Evolutionary conservation across 2,329 filamentous ascomycete species (phyloP).

Genomic region (Clonostachys solani): DNA sequence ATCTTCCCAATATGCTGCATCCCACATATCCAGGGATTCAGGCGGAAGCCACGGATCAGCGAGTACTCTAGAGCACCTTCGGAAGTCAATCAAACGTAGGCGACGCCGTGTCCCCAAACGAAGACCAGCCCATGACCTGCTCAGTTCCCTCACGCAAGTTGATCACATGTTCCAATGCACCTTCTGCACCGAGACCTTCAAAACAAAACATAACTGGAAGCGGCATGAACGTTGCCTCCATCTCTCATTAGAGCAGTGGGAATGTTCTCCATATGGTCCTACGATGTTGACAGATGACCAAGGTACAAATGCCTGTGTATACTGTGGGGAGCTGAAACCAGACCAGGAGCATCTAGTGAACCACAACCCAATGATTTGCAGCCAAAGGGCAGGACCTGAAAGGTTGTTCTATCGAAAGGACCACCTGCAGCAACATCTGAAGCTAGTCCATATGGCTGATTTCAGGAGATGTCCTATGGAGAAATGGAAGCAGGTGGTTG

Average conservation of each 20-base stretch:
- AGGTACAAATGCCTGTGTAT: slow-evolving; percentile 24
- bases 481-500: slow-evolving; percentile 21
- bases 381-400: slow-evolving; percentile 36
- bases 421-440: slow-evolving; percentile 31
- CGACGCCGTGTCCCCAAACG: too few species aligned
- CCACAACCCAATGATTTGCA: slow-evolving; percentile 34
- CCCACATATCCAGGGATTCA: too few species aligned
- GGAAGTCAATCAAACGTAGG: too few species aligned
- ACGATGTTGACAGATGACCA: slow-evolving; percentile 32
- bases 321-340: slow-evolving; percentile 22
- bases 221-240: slow-evolving; percentile 42
- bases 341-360: slow-evolving; percentile 18
- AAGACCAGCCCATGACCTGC: too few species aligned
- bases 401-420: slow-evolving; percentile 35
- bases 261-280: slow-evolving; percentile 25
- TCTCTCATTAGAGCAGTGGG: slow-evolving; percentile 37
- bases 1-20: too few species aligned
- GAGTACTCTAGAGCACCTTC: too few species aligned
- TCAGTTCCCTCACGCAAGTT: too few species aligned
- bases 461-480: slow-evolving; percentile 36
- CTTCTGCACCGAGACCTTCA: slow-evolving; percentile 36
- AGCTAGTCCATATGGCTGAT: slow-evolving; percentile 30
- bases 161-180: slow-evolving; percentile 27
- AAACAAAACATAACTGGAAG: slow-evolving; percentile 36
- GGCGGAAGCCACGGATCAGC: too few species aligned